These are phyloP conservation scores for Dictyostelium firmibasis DNA, from an alignment of 78 protist genomes.

Conservation along the genomic window DNA sequence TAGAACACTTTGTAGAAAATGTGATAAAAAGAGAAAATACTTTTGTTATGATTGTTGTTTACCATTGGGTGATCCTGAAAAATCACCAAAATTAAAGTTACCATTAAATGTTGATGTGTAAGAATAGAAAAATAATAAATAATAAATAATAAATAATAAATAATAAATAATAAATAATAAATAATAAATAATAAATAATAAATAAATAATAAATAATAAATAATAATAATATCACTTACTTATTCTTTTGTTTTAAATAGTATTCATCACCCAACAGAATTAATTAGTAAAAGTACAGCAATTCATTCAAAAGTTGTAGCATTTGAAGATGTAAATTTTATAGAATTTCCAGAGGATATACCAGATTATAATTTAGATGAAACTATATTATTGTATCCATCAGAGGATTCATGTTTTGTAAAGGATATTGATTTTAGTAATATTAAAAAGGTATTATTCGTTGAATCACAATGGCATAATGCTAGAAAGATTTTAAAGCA, in stretches of 20 bases:
- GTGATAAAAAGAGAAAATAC: slow-evolving; percentile 66
- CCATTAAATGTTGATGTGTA: slow-evolving; percentile 75
- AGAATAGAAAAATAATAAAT: background rate
- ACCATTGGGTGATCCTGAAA: slow-evolving; percentile 63
- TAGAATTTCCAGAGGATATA: slow-evolving; percentile 61
- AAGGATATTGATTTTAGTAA: slow-evolving; percentile 39
- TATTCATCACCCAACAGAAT: slow-evolving; percentile 81
- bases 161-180: too few relatives aligned
- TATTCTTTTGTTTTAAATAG: background rate
- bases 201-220: background rate
- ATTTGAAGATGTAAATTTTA: slow-evolving; percentile 34
- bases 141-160: too few relatives aligned
- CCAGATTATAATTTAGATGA: slow-evolving; percentile 70
- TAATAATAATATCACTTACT: background rate
- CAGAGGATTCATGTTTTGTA: slow-evolving; percentile 36
- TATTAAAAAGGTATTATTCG: slow-evolving; percentile 53
- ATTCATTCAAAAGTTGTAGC: slow-evolving; percentile 79
- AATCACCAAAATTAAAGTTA: slow-evolving; percentile 45
- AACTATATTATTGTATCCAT: slow-evolving; percentile 68
- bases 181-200: background rate
- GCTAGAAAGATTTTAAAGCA: slow-evolving; percentile 41
- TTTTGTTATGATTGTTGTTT: slow-evolving; percentile 80
- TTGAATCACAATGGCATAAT: slow-evolving; percentile 82
- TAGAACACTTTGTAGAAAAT: slow-evolving; percentile 45
- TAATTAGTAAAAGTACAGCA: slow-evolving; percentile 74